A percentile compares a stretch with the other conserved stretches of the same genome.
These are phyloP conservation scores for Debaryomycetaceae sp. DNA, from an alignment of 1,139 yeast genomes.

Conservation along the genomic window DNA sequence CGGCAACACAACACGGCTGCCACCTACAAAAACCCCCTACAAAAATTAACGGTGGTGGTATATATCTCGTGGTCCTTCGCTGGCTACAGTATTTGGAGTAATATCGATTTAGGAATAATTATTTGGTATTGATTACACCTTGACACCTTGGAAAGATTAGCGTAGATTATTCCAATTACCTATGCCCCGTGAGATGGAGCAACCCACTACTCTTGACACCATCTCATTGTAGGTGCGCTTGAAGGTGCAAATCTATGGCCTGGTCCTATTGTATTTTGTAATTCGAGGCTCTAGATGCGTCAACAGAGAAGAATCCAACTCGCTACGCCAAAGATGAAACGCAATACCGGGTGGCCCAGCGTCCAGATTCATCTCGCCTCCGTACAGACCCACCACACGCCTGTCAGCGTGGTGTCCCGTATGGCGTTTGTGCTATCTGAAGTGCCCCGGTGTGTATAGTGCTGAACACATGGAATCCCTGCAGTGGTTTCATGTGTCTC, in stretches of 20 bases:
- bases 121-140: too few species aligned
- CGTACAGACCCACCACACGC: background rate
- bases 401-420: background rate
- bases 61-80: too few species aligned
- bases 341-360: background rate
- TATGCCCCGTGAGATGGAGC: too few species aligned
- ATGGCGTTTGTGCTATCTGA: background rate
- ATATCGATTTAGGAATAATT: too few species aligned
- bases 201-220: too few species aligned
- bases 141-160: too few species aligned
- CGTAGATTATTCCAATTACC: too few species aligned
- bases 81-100: too few species aligned
- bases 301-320: background rate
- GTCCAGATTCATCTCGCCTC: background rate
- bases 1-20: too few species aligned
- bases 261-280: background rate
- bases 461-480: background rate
- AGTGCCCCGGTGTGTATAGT: background rate
- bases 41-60: too few species aligned
- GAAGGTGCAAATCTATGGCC: background rate
- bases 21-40: too few species aligned
- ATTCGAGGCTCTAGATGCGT: background rate
- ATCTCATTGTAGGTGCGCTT: too few species aligned
- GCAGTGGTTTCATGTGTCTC: background rate
- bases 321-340: background rate